Conservation (phyloP, 83 land plant species). For the Diphasiastrum complanatum region DNA sequence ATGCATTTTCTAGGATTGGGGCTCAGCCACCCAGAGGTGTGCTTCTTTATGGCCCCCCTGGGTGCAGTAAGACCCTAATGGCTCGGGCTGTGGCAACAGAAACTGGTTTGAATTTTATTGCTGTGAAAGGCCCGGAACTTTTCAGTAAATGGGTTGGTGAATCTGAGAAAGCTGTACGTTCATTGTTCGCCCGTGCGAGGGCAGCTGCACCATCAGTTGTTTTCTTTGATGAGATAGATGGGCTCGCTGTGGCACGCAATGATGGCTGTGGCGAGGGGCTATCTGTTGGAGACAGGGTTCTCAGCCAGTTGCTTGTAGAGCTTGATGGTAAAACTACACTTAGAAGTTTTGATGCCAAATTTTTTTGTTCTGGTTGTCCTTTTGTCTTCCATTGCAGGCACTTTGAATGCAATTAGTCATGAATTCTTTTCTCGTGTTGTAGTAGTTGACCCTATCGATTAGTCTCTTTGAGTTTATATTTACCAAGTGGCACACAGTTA, state of each 20-base stretch:
- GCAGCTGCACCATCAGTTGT: constrained; percentile 85
- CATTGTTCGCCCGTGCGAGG: constrained; percentile 84
- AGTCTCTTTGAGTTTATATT: too few species aligned
- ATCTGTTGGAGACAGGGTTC: constrained; percentile 87
- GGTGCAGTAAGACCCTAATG: constrained; percentile 95
- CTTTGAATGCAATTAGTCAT: too few species aligned
- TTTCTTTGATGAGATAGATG: constrained; percentile 98
- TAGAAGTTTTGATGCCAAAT: constrained; percentile 20
- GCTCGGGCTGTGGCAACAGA: constrained; percentile 98
- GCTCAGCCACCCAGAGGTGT: constrained; percentile 69
- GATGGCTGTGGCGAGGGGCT: constrained; percentile 50
- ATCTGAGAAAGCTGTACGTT: constrained; percentile 81
- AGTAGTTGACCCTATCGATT: too few species aligned
- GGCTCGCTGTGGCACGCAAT: constrained; percentile 72
- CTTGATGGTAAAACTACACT: constrained; percentile 99
- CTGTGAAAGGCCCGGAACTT: constrained; percentile 97
- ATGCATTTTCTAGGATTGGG: constrained; percentile 75
- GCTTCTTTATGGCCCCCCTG: constrained; percentile 94
- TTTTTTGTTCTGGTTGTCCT: background rate
- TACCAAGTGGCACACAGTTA: too few species aligned
- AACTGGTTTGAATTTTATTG: constrained; percentile 76
- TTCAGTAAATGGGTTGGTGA: constrained; percentile 99
- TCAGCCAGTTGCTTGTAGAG: constrained; percentile 93
- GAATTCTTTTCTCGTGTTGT: too few species aligned
- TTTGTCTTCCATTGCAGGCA: background rate